phyloP scores from a whole-genome alignment of 768 basidiomycete species.

The Boletus speciosus region DNA sequence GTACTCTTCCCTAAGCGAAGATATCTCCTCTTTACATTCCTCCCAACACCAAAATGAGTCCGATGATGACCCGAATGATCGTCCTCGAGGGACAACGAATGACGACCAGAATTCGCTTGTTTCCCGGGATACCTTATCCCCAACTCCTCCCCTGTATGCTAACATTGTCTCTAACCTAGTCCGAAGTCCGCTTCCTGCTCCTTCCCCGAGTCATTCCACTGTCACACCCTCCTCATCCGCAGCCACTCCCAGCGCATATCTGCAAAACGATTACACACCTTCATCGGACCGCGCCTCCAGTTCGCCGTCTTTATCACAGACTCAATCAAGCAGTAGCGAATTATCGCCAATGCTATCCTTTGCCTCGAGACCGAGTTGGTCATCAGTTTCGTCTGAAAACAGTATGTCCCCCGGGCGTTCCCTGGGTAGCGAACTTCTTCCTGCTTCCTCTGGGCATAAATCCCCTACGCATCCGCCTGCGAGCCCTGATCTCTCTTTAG shows the following conservation, averaged over 20 bases:
- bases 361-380: constrained; percentile 20
- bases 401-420: constrained; percentile 11
- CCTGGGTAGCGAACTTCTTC: constrained; percentile 11
- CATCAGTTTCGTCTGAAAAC: constrained; percentile 26
- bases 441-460: constrained; percentile 12
- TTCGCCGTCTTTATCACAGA: constrained; percentile 14
- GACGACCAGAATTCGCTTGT: constrained; percentile 3
- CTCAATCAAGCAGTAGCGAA: constrained; percentile 17
- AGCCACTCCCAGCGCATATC: neutral
- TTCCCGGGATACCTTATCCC: constrained; percentile 6
- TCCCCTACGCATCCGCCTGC: constrained; percentile 17
- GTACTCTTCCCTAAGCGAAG: constrained; percentile 16
- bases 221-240: constrained; percentile 5
- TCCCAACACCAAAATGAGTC: constrained; percentile 17
- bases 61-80: constrained; percentile 4
- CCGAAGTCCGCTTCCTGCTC: constrained; percentile 8
- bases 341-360: constrained; percentile 12
- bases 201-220: constrained; percentile 12
- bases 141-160: constrained; percentile 24
- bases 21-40: constrained; percentile 26
- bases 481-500: constrained; percentile 24
- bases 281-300: constrained; percentile 10
- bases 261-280: constrained; percentile 11
- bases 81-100: neutral
- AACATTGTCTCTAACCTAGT: constrained; percentile 22